Conservation (phyloP, 805 yeast species). For the Schizosaccharomyces japonicus region DNA sequence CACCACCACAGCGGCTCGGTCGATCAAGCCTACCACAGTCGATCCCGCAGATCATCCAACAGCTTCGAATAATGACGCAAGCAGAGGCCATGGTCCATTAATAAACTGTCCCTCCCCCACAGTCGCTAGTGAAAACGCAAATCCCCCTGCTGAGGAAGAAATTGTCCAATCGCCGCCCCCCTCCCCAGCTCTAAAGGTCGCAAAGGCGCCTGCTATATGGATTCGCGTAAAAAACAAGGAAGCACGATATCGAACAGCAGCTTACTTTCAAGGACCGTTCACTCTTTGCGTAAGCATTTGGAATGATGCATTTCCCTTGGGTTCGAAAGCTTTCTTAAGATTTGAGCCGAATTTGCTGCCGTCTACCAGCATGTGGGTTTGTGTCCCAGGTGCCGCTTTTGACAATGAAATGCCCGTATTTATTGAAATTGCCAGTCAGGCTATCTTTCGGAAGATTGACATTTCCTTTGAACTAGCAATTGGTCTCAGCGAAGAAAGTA, state of each 20-base stretch:
- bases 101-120: no score
- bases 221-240: conserved; percentile 45
- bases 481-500: conserved; percentile 15
- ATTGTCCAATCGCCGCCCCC: no score
- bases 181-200: no score
- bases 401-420: conserved; percentile 11
- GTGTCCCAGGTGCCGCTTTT: neutral
- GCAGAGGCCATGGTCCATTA: no score
- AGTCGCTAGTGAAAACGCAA: no score
- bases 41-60: no score
- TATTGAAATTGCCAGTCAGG: conserved; percentile 59
- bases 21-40: no score
- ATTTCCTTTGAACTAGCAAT: conserved; percentile 42
- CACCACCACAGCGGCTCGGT: no score
- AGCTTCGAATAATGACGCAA: no score
- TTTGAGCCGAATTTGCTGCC: conserved; percentile 40
- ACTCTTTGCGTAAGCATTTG: conserved; percentile 62
- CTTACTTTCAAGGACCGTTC: conserved; percentile 75
- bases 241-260: conserved; percentile 43
- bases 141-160: no score
- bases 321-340: conserved; percentile 15
- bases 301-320: conserved; percentile 28
- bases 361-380: conserved; percentile 16
- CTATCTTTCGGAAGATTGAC: conserved; percentile 45
- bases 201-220: conserved; percentile 11